Evolutionary conservation across 2,329 filamentous ascomycete genomes (phyloP).

Genomic region (Coleophoma cylindrospora): DNA sequence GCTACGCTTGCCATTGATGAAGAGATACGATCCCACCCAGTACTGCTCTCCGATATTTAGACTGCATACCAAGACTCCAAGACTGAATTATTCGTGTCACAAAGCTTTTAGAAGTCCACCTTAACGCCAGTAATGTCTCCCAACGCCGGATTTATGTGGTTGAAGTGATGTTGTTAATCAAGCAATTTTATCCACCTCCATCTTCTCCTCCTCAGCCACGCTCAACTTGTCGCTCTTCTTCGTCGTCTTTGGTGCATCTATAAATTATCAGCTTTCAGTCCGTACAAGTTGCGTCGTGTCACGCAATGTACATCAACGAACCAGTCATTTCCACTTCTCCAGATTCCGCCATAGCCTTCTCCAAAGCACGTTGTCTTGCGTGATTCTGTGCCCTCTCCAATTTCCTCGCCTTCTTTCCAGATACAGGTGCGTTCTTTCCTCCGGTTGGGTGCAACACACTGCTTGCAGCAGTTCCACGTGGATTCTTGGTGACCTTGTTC

Average conservation of each 20-base stretch:
- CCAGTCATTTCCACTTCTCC: conserved; percentile 28
- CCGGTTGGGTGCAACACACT: conserved; percentile 25
- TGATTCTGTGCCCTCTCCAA: conserved; percentile 25
- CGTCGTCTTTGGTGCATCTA: conserved; percentile 22
- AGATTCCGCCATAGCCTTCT: conserved; percentile 24
- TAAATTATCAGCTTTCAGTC: neutral
- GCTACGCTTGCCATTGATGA: too few relatives aligned
- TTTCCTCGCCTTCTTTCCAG: conserved; percentile 27
- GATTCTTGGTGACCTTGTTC: conserved; percentile 23
- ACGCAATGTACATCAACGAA: neutral
- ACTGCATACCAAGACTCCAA: too few relatives aligned
- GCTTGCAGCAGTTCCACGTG: conserved; percentile 22
- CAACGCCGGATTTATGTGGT: neutral
- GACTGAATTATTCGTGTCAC: too few relatives aligned
- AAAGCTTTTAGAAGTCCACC: neutral
- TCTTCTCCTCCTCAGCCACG: conserved; percentile 10
- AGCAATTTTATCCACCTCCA: conserved; percentile 16
- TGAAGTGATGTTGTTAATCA: conserved; percentile 2
- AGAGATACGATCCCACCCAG: too few relatives aligned
- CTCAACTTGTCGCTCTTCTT: conserved; percentile 9
- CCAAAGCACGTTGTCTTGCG: conserved; percentile 24
- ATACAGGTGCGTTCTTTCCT: conserved; percentile 24
- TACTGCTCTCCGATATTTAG: too few relatives aligned
- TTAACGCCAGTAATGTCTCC: conserved; percentile 1
- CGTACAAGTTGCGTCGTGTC: neutral